Conservation (phyloP, 2,329 filamentous ascomycete species). For the Diaporthe sp. region DNA sequence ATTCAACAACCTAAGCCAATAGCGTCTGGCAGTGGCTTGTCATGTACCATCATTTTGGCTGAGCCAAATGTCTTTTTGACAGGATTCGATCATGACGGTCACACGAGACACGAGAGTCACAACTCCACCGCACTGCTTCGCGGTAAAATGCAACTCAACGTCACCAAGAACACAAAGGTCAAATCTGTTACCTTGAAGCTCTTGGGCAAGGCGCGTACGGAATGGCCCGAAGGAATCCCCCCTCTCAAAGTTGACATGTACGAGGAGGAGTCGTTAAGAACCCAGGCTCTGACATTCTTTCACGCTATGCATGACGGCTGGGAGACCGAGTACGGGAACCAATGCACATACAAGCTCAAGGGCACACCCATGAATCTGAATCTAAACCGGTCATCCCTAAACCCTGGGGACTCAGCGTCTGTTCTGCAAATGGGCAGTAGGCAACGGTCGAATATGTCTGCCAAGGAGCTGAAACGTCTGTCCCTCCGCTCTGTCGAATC, state of each 20-base stretch:
- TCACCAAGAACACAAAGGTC: constrained; percentile 92
- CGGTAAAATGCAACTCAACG: constrained; percentile 84
- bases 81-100: constrained; percentile 81
- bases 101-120: constrained; percentile 66
- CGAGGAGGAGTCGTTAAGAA: constrained; percentile 88
- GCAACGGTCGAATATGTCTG: constrained; percentile 51
- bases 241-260: constrained; percentile 86
- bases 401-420: constrained; percentile 49
- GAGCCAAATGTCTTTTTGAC: constrained; percentile 86
- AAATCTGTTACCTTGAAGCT: constrained; percentile 92
- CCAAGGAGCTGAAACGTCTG: constrained; percentile 74
- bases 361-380: constrained; percentile 53
- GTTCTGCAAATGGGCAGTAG: constrained; percentile 50
- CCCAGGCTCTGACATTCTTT: constrained; percentile 93
- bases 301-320: constrained; percentile 78
- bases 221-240: constrained; percentile 97
- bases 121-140: constrained; percentile 84
- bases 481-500: constrained; percentile 87
- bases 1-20: constrained; percentile 74
- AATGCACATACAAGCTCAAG: constrained; percentile 69
- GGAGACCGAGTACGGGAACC: constrained; percentile 74
- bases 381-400: constrained; percentile 43
- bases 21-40: constrained; percentile 82
- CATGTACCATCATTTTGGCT: constrained; percentile 80
- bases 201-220: constrained; percentile 86